phyloP scores from a whole-genome alignment of 495 filamentous ascomycete species.

The Penicillium taxi region DNA sequence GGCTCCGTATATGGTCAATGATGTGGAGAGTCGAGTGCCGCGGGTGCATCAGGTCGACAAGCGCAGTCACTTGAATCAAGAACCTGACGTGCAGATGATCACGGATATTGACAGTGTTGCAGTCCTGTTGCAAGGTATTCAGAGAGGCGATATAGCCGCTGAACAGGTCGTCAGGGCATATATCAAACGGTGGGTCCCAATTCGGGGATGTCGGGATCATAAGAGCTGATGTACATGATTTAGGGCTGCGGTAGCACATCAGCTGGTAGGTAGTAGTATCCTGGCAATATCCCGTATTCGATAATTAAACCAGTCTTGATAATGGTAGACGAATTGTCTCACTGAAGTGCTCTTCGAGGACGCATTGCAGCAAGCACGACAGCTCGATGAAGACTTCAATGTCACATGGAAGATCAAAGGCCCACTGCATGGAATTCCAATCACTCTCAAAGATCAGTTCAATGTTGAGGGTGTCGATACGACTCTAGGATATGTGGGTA shows the following conservation, averaged over 20 bases:
- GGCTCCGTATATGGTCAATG: constrained; percentile 20
- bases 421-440: constrained; percentile 57
- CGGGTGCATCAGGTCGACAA: constrained; percentile 17
- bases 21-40: constrained; percentile 21
- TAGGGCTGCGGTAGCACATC: constrained; percentile 49
- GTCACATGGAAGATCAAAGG: constrained; percentile 43
- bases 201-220: not conserved
- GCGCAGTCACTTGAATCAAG: constrained; percentile 17
- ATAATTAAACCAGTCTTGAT: not conserved
- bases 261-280: constrained; percentile 32
- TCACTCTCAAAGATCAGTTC: constrained; percentile 61
- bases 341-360: constrained; percentile 57
- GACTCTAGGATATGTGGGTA: constrained; percentile 50
- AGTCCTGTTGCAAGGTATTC: constrained; percentile 24
- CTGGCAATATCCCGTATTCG: not conserved
- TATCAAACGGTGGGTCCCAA: constrained; percentile 42
- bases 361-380: constrained; percentile 49
- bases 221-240: not conserved
- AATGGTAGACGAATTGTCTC: constrained; percentile 46
- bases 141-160: constrained; percentile 34
- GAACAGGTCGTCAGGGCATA: constrained; percentile 37
- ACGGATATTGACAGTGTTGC: constrained; percentile 36
- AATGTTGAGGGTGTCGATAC: constrained; percentile 53
- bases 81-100: constrained; percentile 22
- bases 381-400: constrained; percentile 45